These are phyloP conservation scores for Heracleum sosnowskyi DNA, from an alignment of 129 eudicot genomes.

Conservation along the genomic window DNA sequence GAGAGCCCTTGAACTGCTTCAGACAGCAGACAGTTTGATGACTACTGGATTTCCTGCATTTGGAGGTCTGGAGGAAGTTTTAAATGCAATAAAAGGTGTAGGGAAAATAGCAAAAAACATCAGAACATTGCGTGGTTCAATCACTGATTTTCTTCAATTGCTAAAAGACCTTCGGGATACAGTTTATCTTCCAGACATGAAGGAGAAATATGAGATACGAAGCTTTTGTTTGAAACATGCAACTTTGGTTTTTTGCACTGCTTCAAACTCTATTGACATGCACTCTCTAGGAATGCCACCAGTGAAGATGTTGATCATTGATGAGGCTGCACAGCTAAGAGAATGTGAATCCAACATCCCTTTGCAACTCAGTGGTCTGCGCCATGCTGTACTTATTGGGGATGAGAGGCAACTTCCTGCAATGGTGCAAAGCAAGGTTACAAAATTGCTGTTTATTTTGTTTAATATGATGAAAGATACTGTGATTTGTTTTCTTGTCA, in stretches of 20 bases:
- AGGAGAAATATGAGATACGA: neutral
- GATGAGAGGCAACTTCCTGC: conserved; percentile 28
- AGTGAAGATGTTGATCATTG: conserved; percentile 19
- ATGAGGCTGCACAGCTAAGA: conserved; percentile 30
- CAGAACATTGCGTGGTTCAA: neutral
- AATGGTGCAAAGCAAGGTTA: conserved; percentile 32
- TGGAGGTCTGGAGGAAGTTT: neutral
- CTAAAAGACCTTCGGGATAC: conserved; percentile 12
- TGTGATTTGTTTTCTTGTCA: no score
- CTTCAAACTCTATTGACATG: conserved; percentile 41
- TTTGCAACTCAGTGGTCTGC: conserved; percentile 17
- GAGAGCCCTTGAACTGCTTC: neutral
- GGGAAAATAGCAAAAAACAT: neutral
- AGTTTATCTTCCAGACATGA: conserved; percentile 24
- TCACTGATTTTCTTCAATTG: neutral
- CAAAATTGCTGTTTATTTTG: neutral
- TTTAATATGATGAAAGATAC: no score
- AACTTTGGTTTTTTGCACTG: conserved; percentile 55
- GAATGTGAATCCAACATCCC: conserved; percentile 28
- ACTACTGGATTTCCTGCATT: neutral
- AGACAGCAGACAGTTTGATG: neutral
- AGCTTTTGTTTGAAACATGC: conserved; percentile 48
- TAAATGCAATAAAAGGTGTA: neutral
- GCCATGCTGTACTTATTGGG: conserved; percentile 21
- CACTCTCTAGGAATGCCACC: neutral